A percentile compares a stretch with the other conserved stretches of the same genome.
phyloP scores from a whole-genome alignment of 441 rosid species.

The Metrosideros polymorpha region DNA sequence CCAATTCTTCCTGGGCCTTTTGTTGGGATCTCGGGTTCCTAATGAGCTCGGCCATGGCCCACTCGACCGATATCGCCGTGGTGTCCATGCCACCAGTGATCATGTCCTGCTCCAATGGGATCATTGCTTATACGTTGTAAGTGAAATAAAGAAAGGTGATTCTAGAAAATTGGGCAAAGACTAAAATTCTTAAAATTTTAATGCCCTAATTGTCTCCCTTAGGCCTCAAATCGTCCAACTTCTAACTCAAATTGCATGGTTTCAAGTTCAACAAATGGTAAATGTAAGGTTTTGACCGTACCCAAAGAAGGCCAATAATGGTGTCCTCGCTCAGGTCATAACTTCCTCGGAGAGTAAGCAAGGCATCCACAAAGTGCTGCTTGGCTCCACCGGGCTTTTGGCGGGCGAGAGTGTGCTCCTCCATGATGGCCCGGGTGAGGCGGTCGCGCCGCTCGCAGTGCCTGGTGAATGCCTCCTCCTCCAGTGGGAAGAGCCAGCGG shows the following conservation, averaged over 20 bases:
- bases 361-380: constrained; percentile 83
- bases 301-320: constrained; percentile 86
- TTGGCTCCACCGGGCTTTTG: constrained; percentile 33
- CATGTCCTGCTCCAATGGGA: constrained; percentile 50
- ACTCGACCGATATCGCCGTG: constrained; percentile 64
- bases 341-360: constrained; percentile 66
- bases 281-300: constrained; percentile 3
- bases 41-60: constrained; percentile 82
- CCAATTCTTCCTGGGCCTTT: constrained; percentile 80
- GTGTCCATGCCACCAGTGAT: constrained; percentile 95
- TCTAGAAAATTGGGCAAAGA: not conserved
- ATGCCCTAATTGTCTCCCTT: not conserved
- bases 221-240: not conserved
- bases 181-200: not conserved
- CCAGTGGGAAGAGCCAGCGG: constrained; percentile 77
- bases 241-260: not conserved
- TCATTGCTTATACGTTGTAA: not conserved
- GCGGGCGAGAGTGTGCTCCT: constrained; percentile 68
- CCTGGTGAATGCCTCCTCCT: constrained; percentile 64
- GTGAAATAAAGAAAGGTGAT: not conserved
- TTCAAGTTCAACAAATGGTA: not conserved
- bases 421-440: constrained; percentile 75
- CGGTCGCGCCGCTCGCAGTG: constrained; percentile 60
- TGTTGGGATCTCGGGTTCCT: constrained; percentile 74
- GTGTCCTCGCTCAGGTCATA: constrained; percentile 90